These are phyloP conservation scores for Cyclostephanos invisitatus DNA, from an alignment of 108 stramenopile species.

Conservation along the genomic window DNA sequence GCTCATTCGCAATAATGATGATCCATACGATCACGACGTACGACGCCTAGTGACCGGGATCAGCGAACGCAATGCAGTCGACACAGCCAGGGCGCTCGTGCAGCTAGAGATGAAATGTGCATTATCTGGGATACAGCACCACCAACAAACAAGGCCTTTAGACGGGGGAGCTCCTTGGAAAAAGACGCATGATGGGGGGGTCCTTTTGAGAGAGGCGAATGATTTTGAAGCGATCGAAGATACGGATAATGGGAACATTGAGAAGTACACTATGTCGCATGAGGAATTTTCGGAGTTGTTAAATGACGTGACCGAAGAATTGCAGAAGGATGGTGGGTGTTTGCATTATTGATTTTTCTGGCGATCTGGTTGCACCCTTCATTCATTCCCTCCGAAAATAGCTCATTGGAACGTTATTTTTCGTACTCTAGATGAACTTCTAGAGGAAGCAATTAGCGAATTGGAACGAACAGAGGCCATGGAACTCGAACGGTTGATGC, in stretches of 20 bases:
- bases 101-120: constrained; percentile 31
- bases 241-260: neutral
- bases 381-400: neutral
- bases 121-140: constrained; percentile 20
- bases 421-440: constrained; percentile 18
- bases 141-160: neutral
- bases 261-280: constrained; percentile 27
- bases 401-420: neutral
- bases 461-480: constrained; percentile 30
- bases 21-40: neutral
- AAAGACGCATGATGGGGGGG: constrained; percentile 8
- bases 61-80: constrained; percentile 13
- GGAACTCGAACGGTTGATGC: constrained; percentile 19
- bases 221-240: neutral
- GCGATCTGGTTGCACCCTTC: neutral
- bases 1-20: neutral
- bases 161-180: constrained; percentile 15
- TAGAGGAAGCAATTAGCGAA: constrained; percentile 23
- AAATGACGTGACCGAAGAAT: constrained; percentile 33
- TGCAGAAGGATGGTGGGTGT: constrained; percentile 24
- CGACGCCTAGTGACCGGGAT: constrained; percentile 1
- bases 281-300: constrained; percentile 28
- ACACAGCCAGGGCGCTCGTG: constrained; percentile 32
- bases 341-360: neutral
- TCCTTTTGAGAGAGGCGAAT: constrained; percentile 2